Percentiles rank a stretch among this genome's conserved stretches.
Conservation (phyloP, 352 stramenopile species). For the Phytophthora lateralis region DNA sequence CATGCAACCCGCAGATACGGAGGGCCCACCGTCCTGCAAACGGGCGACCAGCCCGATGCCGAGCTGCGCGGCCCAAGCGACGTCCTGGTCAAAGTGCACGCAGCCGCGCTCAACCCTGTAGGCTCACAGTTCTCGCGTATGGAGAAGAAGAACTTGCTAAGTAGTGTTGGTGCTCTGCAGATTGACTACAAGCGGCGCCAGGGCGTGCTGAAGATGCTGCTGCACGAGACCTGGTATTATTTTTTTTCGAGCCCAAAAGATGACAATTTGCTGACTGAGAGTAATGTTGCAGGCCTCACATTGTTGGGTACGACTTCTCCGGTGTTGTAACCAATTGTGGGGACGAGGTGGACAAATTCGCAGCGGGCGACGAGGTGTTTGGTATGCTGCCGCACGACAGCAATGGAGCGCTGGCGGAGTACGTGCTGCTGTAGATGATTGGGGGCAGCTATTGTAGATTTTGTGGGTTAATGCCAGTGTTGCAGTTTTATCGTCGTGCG, state of each 20-base stretch:
- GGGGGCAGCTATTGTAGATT: not conserved
- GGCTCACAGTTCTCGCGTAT: not conserved
- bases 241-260: not conserved
- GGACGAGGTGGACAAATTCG: slow-evolving; percentile 60
- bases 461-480: not conserved
- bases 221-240: slow-evolving; percentile 42
- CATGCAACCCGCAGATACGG: slow-evolving; percentile 46
- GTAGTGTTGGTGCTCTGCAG: slow-evolving; percentile 28
- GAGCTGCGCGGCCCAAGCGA: slow-evolving; percentile 58
- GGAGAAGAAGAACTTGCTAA: too few relatives aligned
- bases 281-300: slow-evolving; percentile 50
- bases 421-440: slow-evolving; percentile 15
- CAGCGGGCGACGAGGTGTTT: slow-evolving; percentile 69
- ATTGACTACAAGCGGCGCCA: slow-evolving; percentile 85
- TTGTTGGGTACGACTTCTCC: slow-evolving; percentile 76
- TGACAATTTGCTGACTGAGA: not conserved
- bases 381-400: slow-evolving; percentile 70
- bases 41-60: slow-evolving; percentile 54
- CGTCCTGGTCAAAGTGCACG: slow-evolving; percentile 70
- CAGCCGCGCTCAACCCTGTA: slow-evolving; percentile 67
- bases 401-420: slow-evolving; percentile 77
- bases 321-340: slow-evolving; percentile 64
- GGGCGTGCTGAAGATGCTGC: slow-evolving; percentile 68
- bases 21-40: slow-evolving; percentile 62
- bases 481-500: slow-evolving; percentile 55